Conservation (phyloP, 305 asterid genomes). For the Solanum hybrid region DNA sequence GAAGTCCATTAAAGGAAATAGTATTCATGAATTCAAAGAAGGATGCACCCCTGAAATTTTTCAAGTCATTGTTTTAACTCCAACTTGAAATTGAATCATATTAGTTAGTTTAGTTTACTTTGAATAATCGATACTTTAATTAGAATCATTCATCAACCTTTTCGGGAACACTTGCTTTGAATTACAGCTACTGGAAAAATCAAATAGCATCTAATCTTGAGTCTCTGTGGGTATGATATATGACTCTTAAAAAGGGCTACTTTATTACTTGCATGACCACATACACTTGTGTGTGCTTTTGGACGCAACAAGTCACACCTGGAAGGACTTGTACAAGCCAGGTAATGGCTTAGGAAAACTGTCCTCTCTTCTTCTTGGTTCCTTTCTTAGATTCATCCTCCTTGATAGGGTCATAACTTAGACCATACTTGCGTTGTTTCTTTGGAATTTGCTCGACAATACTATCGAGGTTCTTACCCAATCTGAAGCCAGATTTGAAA, state of each 20-base stretch:
- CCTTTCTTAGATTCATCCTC: background rate
- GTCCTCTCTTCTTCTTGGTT: background rate
- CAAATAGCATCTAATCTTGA: background rate
- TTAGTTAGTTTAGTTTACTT: background rate
- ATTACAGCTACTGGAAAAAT: background rate
- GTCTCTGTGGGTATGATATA: background rate
- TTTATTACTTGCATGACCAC: background rate
- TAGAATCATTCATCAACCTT: background rate
- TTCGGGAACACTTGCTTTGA: background rate
- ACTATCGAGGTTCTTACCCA: background rate
- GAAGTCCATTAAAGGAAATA: background rate
- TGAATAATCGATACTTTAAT: background rate
- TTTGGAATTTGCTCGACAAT: background rate
- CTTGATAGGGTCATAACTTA: background rate
- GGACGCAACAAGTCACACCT: background rate
- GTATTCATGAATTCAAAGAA: background rate
- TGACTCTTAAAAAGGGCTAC: background rate
- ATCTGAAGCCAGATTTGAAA: background rate
- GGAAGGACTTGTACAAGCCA: background rate
- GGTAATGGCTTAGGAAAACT: background rate
- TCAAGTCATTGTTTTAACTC: background rate
- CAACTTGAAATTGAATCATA: background rate
- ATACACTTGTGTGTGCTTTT: background rate
- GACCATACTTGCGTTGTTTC: background rate
- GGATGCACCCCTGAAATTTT: background rate